Evolutionary conservation across 306 rosid species (phyloP), one percentile per base, ranked within the genome.

Genomic region (Myrica gale): DNA sequence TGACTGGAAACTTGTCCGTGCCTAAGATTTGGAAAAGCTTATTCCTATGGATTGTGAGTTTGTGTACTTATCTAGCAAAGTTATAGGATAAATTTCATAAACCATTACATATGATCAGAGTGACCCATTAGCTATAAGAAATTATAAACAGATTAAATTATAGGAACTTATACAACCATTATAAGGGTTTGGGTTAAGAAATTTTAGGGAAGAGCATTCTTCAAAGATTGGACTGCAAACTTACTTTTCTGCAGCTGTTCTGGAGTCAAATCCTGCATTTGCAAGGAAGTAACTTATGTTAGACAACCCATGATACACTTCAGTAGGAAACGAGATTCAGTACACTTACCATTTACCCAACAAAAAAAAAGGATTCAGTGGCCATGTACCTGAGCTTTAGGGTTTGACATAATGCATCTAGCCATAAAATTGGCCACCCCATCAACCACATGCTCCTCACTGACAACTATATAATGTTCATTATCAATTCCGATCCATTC

Each of bases 341-440:
- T 37, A 51, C 32, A 26, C 32, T 26, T 26, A 43, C 75, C 6
- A 68, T 75, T 42, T 82, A 88, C 99, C 85, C 65, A 83, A 82
- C 32, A 26, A 26, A 26, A 26, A 26, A 26, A 26, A 26, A 26
- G 32, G 32, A 26, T 26, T 26, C 32, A 26, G 32, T 26, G 32
- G 32, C 32, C 32, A 67, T 73, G 46, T 82, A 88, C 99, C 86
- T 60, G 85, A 82, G 97, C 83, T 80, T 90, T 89, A 0, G 99
- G 97, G 78, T 92, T 90, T 20, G 99, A 85, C 88, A 92, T 74
- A 76, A 90, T 75, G 82, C 99, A 95, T 81, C 83, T 87, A 7
- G 97, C 99, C 93, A 95, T 89, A 73, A 95, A 95, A 83, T 89
- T 84, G 58, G 97, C 93, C 84, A 95, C 90, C 72, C 97, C 99